Conservation (phyloP, 805 yeast genomes). For the Schizosaccharomyces osmophilus region DNA sequence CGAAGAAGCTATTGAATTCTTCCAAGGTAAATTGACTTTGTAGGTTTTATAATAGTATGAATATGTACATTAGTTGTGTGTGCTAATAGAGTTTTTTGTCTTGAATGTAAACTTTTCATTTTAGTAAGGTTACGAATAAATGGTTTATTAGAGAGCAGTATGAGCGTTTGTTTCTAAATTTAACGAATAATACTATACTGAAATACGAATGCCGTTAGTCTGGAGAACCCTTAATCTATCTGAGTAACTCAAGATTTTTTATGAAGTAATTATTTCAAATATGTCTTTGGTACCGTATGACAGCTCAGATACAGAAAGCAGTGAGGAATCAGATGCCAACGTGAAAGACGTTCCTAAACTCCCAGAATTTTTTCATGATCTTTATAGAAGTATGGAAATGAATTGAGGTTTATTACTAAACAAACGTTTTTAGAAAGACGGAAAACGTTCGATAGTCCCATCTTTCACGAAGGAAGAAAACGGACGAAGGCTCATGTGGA, state of each 20-base stretch:
- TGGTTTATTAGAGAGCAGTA: no score
- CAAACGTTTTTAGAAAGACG: neutral
- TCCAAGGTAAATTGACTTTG: slow-evolving; percentile 11
- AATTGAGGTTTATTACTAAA: neutral
- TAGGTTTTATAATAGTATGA: neutral
- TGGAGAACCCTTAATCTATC: no score
- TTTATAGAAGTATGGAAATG: neutral
- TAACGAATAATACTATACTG: no score
- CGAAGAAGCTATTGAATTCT: slow-evolving; percentile 35
- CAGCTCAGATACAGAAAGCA: neutral
- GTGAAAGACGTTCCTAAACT: neutral
- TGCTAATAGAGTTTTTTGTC: no score
- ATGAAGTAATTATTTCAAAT: neutral
- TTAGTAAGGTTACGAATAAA: no score
- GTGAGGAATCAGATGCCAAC: neutral
- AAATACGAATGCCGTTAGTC: no score
- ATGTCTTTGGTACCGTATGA: neutral
- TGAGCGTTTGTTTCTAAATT: no score
- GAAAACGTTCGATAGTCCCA: neutral
- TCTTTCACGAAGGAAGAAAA: neutral
- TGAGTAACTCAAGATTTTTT: neutral
- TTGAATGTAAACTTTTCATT: no score
- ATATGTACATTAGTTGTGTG: no score
- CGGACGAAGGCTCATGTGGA: neutral
- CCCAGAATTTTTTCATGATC: neutral